These are phyloP conservation scores for Coccinonectria pachysandricola DNA, from an alignment of 2,329 filamentous ascomycete genomes.

Conservation along the genomic window DNA sequence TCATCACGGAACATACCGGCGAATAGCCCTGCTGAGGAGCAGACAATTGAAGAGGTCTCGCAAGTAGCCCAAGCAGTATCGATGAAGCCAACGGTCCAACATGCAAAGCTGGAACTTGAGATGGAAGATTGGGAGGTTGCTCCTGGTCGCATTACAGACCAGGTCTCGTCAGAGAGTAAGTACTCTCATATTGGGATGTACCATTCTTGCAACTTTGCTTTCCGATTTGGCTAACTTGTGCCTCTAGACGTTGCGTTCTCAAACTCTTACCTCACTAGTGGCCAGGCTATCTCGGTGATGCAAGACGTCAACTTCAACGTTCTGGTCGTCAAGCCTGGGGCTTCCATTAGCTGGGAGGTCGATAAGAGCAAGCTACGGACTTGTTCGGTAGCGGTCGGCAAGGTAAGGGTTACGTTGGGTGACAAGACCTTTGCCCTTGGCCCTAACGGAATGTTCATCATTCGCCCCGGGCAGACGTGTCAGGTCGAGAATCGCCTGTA, in stretches of 20 bases:
- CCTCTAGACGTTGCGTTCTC: conserved; percentile 33
- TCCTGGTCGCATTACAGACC: conserved; percentile 28
- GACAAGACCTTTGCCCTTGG: conserved; percentile 31
- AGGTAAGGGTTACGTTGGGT: conserved; percentile 28
- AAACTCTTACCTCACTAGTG: conserved; percentile 29
- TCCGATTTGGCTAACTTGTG: not conserved
- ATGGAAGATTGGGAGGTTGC: conserved; percentile 37
- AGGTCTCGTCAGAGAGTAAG: conserved; percentile 26
- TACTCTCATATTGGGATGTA: no score
- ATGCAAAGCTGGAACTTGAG: conserved; percentile 20
- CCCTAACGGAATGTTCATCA: conserved; percentile 32
- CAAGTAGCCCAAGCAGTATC: no score
- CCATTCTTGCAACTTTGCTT: no score
- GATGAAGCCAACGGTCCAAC: no score
- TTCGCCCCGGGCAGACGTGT: conserved; percentile 29
- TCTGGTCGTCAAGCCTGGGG: conserved; percentile 29
- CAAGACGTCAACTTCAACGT: conserved; percentile 32
- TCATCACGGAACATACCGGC: no score
- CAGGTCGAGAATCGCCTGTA: conserved; percentile 34
- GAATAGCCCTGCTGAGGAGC: no score
- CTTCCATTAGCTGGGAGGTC: conserved; percentile 20
- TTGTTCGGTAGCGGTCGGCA: conserved; percentile 31
- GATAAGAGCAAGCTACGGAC: conserved; percentile 24
- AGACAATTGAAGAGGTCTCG: no score
- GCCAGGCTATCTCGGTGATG: conserved; percentile 25